These are phyloP conservation scores for Tolypocladium capitatum DNA, from an alignment of 2,329 filamentous ascomycete genomes.

Conservation along the genomic window DNA sequence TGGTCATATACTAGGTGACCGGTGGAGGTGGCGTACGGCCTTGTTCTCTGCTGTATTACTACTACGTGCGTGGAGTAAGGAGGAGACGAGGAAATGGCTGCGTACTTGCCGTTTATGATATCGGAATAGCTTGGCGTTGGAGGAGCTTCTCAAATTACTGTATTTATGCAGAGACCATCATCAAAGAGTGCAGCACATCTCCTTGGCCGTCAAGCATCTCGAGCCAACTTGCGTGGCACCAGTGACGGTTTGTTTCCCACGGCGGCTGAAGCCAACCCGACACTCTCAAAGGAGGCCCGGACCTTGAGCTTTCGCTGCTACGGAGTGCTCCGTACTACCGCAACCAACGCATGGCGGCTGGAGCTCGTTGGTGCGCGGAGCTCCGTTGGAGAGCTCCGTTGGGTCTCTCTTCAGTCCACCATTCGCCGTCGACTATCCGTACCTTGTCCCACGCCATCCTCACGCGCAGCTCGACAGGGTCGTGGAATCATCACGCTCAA, in stretches of 20 bases:
- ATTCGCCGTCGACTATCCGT: no score
- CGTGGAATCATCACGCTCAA: no score
- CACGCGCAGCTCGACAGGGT: no score
- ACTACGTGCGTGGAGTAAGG: background rate
- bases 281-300: background rate
- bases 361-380: no score
- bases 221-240: background rate
- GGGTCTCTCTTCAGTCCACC: no score
- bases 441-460: no score
- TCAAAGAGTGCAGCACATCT: background rate
- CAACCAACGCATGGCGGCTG: no score
- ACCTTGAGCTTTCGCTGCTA: no score
- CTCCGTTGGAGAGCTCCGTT: no score
- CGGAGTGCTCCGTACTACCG: no score
- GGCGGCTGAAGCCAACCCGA: background rate
- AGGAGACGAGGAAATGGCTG: background rate
- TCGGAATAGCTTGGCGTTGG: background rate
- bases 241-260: no score
- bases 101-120: background rate
- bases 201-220: background rate
- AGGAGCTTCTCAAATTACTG: background rate
- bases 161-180: background rate
- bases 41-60: background rate
- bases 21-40: background rate
- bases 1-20: constrained; percentile 64